phyloP scores from a whole-genome alignment of 768 basidiomycete species.

The Pisolithus tinctorius region DNA sequence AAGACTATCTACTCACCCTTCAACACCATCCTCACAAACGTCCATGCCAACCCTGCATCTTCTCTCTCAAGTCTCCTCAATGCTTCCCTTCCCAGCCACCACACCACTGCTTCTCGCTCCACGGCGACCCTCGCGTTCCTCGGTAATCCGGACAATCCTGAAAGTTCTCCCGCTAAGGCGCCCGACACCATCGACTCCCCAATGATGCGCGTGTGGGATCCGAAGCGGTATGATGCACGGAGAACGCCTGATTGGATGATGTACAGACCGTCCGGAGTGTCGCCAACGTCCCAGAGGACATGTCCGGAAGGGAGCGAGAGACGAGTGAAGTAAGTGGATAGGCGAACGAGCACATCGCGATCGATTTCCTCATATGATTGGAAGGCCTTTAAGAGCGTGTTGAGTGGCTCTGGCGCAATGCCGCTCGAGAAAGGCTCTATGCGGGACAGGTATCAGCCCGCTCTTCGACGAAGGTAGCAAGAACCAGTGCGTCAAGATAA shows the following conservation, averaged over 20 bases:
- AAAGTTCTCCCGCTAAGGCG: conserved; percentile 86
- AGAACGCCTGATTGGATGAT: conserved; percentile 85
- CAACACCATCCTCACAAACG: conserved; percentile 61
- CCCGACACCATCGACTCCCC: conserved; percentile 94
- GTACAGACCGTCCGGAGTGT: conserved; percentile 76
- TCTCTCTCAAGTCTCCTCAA: conserved; percentile 62
- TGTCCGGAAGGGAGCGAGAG: conserved; percentile 48
- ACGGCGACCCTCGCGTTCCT: conserved; percentile 84
- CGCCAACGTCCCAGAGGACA: conserved; percentile 73
- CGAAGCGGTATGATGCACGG: conserved; percentile 76
- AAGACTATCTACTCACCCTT: conserved; percentile 47
- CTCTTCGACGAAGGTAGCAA: neutral
- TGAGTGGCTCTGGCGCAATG: conserved; percentile 52
- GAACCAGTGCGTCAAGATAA: neutral
- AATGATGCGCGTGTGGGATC: conserved; percentile 55
- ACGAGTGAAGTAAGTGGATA: conserved; percentile 68
- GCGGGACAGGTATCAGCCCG: neutral
- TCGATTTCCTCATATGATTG: conserved; percentile 61
- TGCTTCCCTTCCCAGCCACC: conserved; percentile 63
- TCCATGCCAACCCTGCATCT: conserved; percentile 56
- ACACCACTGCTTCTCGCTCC: conserved; percentile 60
- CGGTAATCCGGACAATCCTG: conserved; percentile 68
- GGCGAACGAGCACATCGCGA: conserved; percentile 48
- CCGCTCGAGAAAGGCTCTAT: conserved; percentile 26
- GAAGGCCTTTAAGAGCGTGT: conserved; percentile 75